Percentiles rank a stretch among this genome's conserved stretches.
Conservation (phyloP, 306 rosid species). For the Acacia crassicarpa region DNA sequence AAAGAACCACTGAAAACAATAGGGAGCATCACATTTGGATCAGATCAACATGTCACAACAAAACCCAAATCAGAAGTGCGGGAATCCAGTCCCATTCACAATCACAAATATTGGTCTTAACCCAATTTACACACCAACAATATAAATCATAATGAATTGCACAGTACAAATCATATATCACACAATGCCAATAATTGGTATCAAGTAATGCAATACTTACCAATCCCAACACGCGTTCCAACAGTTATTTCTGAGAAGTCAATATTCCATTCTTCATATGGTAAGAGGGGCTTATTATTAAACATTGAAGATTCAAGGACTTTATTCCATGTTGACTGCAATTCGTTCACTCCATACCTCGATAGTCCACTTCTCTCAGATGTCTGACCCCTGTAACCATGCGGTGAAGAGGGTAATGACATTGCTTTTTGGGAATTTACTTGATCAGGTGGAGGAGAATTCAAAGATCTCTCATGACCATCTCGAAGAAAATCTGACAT, state of each 20-base stretch:
- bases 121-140: conserved; percentile 9
- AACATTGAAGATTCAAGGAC: conserved; percentile 72
- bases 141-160: conserved; percentile 6
- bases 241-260: conserved; percentile 87
- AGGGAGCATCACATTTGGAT: conserved; percentile 21
- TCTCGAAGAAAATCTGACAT: conserved; percentile 43
- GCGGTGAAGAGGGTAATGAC: conserved; percentile 91
- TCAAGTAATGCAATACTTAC: conserved; percentile 47
- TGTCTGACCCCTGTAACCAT: conserved; percentile 71
- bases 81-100: conserved; percentile 21
- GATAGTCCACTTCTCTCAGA: conserved; percentile 60
- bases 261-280: conserved; percentile 87
- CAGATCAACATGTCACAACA: conserved; percentile 1
- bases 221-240: conserved; percentile 97
- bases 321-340: conserved; percentile 78
- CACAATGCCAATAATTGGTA: neutral
- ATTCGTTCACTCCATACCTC: conserved; percentile 44
- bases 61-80: conserved; percentile 19
- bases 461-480: conserved; percentile 38
- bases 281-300: conserved; percentile 66
- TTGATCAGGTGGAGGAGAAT: conserved; percentile 43
- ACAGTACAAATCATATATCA: conserved; percentile 8
- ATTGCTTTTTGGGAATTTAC: conserved; percentile 75
- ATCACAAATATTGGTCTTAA: conserved; percentile 15
- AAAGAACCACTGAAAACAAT: conserved; percentile 1